Base-by-base conservation (phyloP, 352 stramenopile genomes). In the Chrysophaeum taylorii region DNA sequence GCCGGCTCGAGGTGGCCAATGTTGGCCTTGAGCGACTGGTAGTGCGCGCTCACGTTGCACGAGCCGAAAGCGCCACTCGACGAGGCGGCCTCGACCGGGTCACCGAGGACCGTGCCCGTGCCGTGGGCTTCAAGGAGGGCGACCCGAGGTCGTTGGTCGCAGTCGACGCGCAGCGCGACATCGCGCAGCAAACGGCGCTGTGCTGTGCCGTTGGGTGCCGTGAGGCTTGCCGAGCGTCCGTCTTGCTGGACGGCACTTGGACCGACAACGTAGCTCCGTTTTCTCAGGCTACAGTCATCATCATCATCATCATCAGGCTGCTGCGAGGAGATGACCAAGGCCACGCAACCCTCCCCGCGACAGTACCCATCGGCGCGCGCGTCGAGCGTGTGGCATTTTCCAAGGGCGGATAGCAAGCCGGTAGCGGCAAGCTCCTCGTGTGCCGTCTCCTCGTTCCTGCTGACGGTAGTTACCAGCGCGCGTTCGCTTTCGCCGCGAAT, bases 381-480 rank as follows among this genome's bases (percentile, higher is more conserved):
- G 50, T 35, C 50, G 50, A 25, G 27, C 12, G 23, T 39, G n/a
- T 25, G 27, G 50, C 50, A 62, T 25, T 31, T 25, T 25, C 38
- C 27, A 4, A 4, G 23, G 27, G 50, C 27, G 7, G 52, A 68
- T 29, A 62, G 50, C 50, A 62, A 39, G 50, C 50, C 50, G 27
- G 50, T 31, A 31, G 2, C 7, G n/a, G 25, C 23, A 62, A 62
- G 38, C 5, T 25, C 50, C 7, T 62, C 50, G n/a, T 25, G 38
- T 31, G 27, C 36, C 7, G n/a, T 7, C 50, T 4, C 5, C 7
- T 39, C 50, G 50, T 62, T 25, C 5, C 35, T 21, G 52, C 72
- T 75, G 38, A 73, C 64, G 27, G 42, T 64, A 15, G 67, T 29
- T 0, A 75, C 70, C 16, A 75, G 25, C 25, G 70, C 70, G 14